These are phyloP conservation scores for Bisporella sp. DNA, from an alignment of 2,329 filamentous ascomycete genomes.

Conservation along the genomic window DNA sequence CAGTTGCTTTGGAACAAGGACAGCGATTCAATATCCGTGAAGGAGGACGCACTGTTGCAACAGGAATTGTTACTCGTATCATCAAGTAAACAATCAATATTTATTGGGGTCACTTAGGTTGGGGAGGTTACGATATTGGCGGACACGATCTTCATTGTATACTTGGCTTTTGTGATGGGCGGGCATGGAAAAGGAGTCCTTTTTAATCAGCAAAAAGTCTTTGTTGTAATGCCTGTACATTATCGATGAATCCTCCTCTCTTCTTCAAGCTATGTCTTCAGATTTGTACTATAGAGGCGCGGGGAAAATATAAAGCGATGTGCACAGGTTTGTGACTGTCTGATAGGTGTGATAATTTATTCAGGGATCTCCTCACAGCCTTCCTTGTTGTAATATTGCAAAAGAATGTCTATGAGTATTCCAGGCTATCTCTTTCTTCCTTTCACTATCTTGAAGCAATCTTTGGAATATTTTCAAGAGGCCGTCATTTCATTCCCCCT, in stretches of 20 bases:
- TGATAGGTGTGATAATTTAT: too few relatives aligned
- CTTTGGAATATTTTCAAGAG: too few relatives aligned
- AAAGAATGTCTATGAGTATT: too few relatives aligned
- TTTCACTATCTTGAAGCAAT: too few relatives aligned
- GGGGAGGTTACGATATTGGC: background rate
- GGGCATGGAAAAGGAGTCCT: slow-evolving; percentile 21
- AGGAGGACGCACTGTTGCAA: slow-evolving; percentile 84
- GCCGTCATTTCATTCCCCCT: too few relatives aligned
- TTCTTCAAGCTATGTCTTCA: slow-evolving; percentile 20
- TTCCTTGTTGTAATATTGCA: too few relatives aligned
- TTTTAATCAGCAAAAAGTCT: background rate
- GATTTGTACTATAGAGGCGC: slow-evolving; percentile 16
- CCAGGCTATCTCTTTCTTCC: too few relatives aligned
- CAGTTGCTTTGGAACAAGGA: slow-evolving; percentile 81
- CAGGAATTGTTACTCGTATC: slow-evolving; percentile 74
- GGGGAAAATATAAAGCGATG: slow-evolving; percentile 8
- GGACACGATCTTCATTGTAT: slow-evolving; percentile 14
- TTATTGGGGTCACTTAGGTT: too few relatives aligned
- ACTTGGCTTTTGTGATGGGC: slow-evolving; percentile 12
- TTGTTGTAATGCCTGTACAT: slow-evolving; percentile 11
- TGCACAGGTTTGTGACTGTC: background rate
- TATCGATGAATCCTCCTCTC: slow-evolving; percentile 16
- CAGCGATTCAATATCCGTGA: slow-evolving; percentile 98
- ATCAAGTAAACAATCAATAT: slow-evolving; percentile 31
- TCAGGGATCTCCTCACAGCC: too few relatives aligned